Evolutionary conservation across 2,329 filamentous ascomycete species (phyloP).

Genomic region (Phyllosticta ampelicida): DNA sequence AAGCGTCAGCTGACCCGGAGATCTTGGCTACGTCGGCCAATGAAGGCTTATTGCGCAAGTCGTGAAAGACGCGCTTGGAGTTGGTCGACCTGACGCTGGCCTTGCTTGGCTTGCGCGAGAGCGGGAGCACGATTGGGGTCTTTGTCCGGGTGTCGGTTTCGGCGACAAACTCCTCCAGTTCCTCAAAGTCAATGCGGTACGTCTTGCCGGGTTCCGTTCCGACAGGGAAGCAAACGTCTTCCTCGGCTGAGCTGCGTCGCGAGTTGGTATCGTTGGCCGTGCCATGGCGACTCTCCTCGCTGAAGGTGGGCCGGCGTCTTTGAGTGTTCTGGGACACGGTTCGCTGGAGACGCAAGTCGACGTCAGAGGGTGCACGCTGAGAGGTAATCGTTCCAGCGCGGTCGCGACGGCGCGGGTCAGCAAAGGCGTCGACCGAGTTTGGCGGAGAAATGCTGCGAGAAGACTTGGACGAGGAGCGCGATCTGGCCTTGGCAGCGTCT

Average conservation of each 20-base stretch:
- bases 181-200: slow-evolving; percentile 81
- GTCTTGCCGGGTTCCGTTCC: slow-evolving; percentile 62
- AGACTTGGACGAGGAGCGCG: slow-evolving; percentile 40
- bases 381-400: slow-evolving; percentile 59
- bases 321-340: slow-evolving; percentile 61
- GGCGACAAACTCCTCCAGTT: slow-evolving; percentile 81
- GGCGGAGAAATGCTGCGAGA: slow-evolving; percentile 73
- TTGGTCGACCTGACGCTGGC: slow-evolving; percentile 25
- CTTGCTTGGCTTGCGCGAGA: slow-evolving; percentile 25
- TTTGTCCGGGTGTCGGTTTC: slow-evolving; percentile 36
- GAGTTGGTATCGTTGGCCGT: slow-evolving; percentile 50
- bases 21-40: slow-evolving; percentile 19
- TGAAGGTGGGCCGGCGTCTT: slow-evolving; percentile 49
- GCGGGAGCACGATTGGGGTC: slow-evolving; percentile 34
- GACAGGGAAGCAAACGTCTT: slow-evolving; percentile 83
- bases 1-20: slow-evolving; percentile 20
- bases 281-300: slow-evolving; percentile 47
- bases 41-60: slow-evolving; percentile 36
- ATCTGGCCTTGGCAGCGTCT: slow-evolving; percentile 23
- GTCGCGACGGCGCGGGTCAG: slow-evolving; percentile 75
- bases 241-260: slow-evolving; percentile 63
- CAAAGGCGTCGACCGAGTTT: slow-evolving; percentile 96
- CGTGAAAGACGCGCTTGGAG: slow-evolving; percentile 49
- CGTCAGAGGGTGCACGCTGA: slow-evolving; percentile 37
- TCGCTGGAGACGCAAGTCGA: slow-evolving; percentile 53